Evolutionary conservation across 164 flowering plant species (phyloP).

Genomic region (Liquidambar formosana): DNA sequence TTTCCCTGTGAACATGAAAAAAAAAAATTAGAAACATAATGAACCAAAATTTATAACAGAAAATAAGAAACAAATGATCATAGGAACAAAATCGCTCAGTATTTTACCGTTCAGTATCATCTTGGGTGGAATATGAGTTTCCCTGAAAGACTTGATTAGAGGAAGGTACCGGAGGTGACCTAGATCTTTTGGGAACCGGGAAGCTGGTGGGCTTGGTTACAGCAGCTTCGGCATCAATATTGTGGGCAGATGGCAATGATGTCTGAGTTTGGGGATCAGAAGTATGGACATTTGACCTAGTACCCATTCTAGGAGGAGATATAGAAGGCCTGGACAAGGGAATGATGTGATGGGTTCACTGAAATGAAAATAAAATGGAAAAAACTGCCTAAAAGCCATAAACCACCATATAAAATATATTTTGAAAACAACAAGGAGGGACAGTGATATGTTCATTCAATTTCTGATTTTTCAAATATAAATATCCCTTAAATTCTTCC

Average conservation of each 20-base stretch:
- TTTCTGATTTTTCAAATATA: too few relatives aligned
- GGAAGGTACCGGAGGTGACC: conserved; percentile 56
- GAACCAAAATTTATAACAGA: neutral
- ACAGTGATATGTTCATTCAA: too few relatives aligned
- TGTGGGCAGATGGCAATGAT: conserved; percentile 23
- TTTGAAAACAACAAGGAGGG: too few relatives aligned
- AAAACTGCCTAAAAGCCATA: too few relatives aligned
- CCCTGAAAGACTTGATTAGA: conserved; percentile 29
- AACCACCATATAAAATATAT: too few relatives aligned
- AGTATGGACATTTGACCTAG: conserved; percentile 14
- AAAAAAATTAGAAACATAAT: neutral
- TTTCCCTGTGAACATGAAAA: conserved; percentile 49
- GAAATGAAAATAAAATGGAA: neutral
- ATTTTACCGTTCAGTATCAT: conserved; percentile 57
- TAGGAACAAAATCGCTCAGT: neutral
- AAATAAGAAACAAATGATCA: neutral
- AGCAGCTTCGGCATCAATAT: conserved; percentile 26
- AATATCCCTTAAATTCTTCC: too few relatives aligned
- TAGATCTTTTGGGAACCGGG: conserved; percentile 55
- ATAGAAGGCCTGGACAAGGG: conserved; percentile 32
- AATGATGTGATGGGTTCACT: conserved; percentile 1
- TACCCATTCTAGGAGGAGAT: conserved; percentile 30
- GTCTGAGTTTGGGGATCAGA: conserved; percentile 30
- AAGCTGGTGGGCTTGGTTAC: conserved; percentile 23
- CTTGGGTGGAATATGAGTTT: conserved; percentile 27